These are phyloP conservation scores for Ambrosia artemisiifolia DNA, from an alignment of 129 eudicot species.

Conservation along the genomic window DNA sequence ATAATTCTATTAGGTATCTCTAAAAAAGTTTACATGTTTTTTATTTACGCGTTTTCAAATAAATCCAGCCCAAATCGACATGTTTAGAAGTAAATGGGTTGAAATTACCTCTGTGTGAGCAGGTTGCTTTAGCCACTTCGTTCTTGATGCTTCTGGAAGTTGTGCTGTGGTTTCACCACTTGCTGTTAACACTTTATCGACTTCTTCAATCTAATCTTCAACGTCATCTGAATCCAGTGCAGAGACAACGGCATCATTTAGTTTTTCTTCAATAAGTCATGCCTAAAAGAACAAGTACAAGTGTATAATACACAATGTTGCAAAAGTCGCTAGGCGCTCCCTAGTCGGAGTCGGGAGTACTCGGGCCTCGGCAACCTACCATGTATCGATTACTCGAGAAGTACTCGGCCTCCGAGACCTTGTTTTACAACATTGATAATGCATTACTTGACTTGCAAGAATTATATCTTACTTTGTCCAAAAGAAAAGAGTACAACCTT, in stretches of 20 bases:
- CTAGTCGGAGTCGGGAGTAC: too few relatives aligned
- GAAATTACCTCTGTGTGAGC: conserved; percentile 43
- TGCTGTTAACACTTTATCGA: conserved; percentile 88
- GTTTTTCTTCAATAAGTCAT: conserved; percentile 81
- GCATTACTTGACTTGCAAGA: neutral
- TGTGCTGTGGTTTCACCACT: conserved; percentile 94
- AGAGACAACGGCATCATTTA: conserved; percentile 72
- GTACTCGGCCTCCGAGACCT: too few relatives aligned
- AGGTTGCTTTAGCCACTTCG: conserved; percentile 64
- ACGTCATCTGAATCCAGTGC: conserved; percentile 91
- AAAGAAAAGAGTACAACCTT: neutral
- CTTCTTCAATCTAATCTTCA: conserved; percentile 94
- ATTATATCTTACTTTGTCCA: neutral
- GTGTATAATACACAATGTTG: too few relatives aligned
- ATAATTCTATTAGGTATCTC: too few relatives aligned
- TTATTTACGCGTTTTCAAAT: neutral
- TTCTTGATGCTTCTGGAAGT: conserved; percentile 82
- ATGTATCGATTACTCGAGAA: too few relatives aligned
- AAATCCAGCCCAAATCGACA: neutral
- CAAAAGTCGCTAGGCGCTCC: too few relatives aligned
- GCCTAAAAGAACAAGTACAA: too few relatives aligned
- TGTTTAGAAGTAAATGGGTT: neutral
- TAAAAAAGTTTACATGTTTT: neutral
- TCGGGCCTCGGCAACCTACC: too few relatives aligned
- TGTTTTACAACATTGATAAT: too few relatives aligned